Evolutionary conservation across 75 land plant species (phyloP), one percentile per base, ranked within the genome.

Genomic region (Cryptomeria japonica): DNA sequence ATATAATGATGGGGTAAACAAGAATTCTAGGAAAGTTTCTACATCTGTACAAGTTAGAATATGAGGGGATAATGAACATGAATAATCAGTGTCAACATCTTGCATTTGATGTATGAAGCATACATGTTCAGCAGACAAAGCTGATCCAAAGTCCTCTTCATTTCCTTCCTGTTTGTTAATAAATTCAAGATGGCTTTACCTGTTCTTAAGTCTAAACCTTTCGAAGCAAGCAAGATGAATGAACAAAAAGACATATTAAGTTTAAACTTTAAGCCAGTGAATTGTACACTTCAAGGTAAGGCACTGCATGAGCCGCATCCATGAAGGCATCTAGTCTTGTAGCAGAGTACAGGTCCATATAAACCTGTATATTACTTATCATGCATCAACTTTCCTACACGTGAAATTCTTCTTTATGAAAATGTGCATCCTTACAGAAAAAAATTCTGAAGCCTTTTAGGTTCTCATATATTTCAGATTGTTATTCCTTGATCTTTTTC

Each of bases 261-360:
- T 85, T 56, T n/a, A 76, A 64, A 36, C 34, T 51, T 51, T 51
- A 51, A 51, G 15, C 55, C 55, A 51, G 0, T 12, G 55, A 51
- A 51, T 37, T 11, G 18, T 96, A 96, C 87, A 92, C 94, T 68
- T 96, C 97, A 85, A 97, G 98, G 86, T 97, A 96, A 16, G 99
- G 95, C 36, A 97, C 56, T 18, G 99, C 99, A 89, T 97, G 98
- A 1, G 97, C 99, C 38, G 96, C 93, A 92, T 97, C 99, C 38
- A 94, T 95, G 49, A 95, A 94, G 85, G 95, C 93, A 73, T 96
- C 99, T 76, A 97, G 84, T 41, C 99, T 78, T 31, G 90, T 91
- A 86, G 94, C 93, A 77, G 96, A 85, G 89, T 95, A 95, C 89
- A 28, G 85, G 85, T 53, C 96, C 96, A 39, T 92, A 89, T 15